Percentiles rank a stretch among this genome's conserved stretches.
Conservation (phyloP, 2,329 filamentous ascomycete genomes). For the Trichoderma guizhouense region DNA sequence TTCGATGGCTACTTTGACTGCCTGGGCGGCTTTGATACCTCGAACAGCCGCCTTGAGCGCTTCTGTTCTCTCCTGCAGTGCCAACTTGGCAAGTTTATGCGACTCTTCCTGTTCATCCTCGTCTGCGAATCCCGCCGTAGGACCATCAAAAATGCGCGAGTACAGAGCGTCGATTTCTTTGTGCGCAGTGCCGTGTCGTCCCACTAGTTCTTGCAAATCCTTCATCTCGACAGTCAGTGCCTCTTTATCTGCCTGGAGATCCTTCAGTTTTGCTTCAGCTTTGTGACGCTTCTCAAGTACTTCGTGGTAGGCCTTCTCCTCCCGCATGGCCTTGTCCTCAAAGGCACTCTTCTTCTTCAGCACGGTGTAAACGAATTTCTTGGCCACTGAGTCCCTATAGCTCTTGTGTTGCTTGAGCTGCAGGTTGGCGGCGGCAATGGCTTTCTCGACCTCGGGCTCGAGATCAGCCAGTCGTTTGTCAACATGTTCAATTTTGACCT, state of each 20-base stretch:
- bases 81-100: not conserved
- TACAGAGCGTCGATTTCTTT: constrained; percentile 13
- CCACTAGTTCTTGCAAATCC: not conserved
- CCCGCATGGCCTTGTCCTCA: constrained; percentile 4
- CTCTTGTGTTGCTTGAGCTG: constrained; percentile 17
- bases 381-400: constrained; percentile 9
- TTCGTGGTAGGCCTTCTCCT: constrained; percentile 13
- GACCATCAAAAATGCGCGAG: constrained; percentile 12
- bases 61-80: constrained; percentile 13
- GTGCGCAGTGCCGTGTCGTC: constrained; percentile 10
- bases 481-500: constrained; percentile 10
- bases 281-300: constrained; percentile 15
- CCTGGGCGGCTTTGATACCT: constrained; percentile 7
- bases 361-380: constrained; percentile 16
- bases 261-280: not conserved
- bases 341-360: constrained; percentile 10
- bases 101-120: constrained; percentile 17
- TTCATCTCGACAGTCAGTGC: constrained; percentile 1
- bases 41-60: constrained; percentile 15
- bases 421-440: constrained; percentile 1
- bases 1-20: constrained; percentile 15
- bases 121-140: constrained; percentile 16
- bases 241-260: constrained; percentile 10
- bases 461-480: constrained; percentile 16
- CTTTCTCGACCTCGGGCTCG: constrained; percentile 5